A percentile compares a stretch with the other conserved stretches of the same genome.
These are phyloP conservation scores for Dioscorea dumetorum DNA, from an alignment of 106 monocot species.

Conservation along the genomic window DNA sequence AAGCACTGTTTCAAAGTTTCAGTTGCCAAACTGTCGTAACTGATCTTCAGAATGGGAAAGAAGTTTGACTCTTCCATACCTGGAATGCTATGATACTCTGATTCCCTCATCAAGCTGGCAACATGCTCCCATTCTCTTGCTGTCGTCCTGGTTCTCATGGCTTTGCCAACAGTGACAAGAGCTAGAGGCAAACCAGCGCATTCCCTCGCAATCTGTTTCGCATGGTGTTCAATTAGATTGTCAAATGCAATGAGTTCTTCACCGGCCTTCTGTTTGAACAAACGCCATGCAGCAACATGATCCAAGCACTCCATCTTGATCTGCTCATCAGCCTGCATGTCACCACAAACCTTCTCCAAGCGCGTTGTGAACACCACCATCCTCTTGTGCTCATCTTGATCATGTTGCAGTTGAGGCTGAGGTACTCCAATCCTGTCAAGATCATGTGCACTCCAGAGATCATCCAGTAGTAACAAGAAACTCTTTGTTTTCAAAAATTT, in stretches of 20 bases:
- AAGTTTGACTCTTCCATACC: neutral
- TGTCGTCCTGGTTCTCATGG: constrained; percentile 3
- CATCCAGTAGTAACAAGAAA: constrained; percentile 20
- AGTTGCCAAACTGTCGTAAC: constrained; percentile 19
- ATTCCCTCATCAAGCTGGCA: neutral
- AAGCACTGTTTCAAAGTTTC: neutral
- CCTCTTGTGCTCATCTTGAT: neutral
- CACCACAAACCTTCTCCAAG: neutral
- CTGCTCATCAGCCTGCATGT: constrained; percentile 5
- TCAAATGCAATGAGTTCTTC: neutral
- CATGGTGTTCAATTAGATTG: constrained; percentile 1
- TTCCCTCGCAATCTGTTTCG: constrained; percentile 7
- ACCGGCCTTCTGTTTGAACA: constrained; percentile 11
- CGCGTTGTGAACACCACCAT: constrained; percentile 18
- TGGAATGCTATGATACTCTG: neutral
- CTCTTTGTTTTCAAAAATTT: constrained; percentile 6
- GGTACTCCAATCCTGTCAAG: constrained; percentile 9
- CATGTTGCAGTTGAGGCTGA: neutral
- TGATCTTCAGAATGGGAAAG: constrained; percentile 9
- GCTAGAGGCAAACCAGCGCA: constrained; percentile 22
- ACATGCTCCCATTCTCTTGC: neutral
- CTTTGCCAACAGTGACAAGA: constrained; percentile 7
- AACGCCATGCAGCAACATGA: neutral
- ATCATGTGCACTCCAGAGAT: constrained; percentile 14
- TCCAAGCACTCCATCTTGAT: constrained; percentile 6